These are phyloP conservation scores for Pseudocercospora crystallina DNA, from an alignment of 2,329 filamentous ascomycete genomes.

Conservation along the genomic window DNA sequence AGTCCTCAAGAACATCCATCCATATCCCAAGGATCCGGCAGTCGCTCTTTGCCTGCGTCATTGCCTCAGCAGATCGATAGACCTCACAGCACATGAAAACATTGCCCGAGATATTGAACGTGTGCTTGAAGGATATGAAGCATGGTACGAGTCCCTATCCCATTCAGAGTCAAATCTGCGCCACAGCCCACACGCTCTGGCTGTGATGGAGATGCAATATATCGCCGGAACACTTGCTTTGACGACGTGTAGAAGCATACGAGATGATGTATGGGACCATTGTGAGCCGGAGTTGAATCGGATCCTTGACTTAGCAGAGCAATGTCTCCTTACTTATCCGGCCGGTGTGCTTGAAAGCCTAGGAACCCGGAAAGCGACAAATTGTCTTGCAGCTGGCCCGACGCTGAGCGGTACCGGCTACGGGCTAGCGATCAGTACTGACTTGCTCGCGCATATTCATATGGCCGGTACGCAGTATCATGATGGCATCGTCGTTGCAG, in stretches of 20 bases:
- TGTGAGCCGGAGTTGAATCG: constrained; percentile 3
- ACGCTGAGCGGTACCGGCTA: constrained; percentile 3
- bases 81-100: background rate
- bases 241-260: background rate
- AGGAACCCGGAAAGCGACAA: background rate
- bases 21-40: constrained; percentile 1
- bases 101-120: background rate
- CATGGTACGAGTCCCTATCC: background rate
- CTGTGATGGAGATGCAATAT: constrained; percentile 1
- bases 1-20: background rate
- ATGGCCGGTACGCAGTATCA: background rate
- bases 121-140: background rate
- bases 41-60: constrained; percentile 1
- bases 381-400: background rate
- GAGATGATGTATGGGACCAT: constrained; percentile 2
- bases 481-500: too few relatives aligned
- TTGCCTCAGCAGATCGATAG: constrained; percentile 1
- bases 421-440: constrained; percentile 8
- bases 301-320: constrained; percentile 7
- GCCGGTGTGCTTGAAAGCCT: background rate
- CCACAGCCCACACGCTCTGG: background rate
- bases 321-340: constrained; percentile 4
- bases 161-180: too few relatives aligned
- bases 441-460: constrained; percentile 1
- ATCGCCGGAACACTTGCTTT: background rate